Base-by-base conservation (phyloP, 2,329 filamentous ascomycete genomes). In the Botrytis byssoidea region DNA sequence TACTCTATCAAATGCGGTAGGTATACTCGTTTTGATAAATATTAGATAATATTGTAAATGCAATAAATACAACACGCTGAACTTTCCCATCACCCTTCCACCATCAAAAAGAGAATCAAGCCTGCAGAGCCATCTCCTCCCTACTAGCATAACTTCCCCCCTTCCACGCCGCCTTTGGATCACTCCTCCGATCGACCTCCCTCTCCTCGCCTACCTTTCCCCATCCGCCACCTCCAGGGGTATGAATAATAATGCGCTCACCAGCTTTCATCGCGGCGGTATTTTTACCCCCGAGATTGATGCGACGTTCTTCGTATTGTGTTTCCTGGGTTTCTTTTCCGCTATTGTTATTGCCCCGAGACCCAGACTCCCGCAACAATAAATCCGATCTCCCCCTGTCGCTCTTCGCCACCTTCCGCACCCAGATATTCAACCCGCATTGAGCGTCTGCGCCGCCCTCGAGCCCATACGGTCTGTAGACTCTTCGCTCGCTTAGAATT, bases 361-460 rank as follows among this genome's bases (percentile, higher is more conserved):
- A 20, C 25, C 0, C 22, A 18, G 14, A 1, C 7, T 75, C 77
- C 42, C 79, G 80, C 51, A 79, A 61, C 75, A 83, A 79, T 73
- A 82, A 78, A 81, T 82, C 71, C 84, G 80, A 83, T 74, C 82
- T 81, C 81, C 86, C 85, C 81, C 85, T 85, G 78, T 85, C 85
- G 1, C 83, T 83, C 81, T 89, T 89, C 77, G 86, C 84, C 71
- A 95, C 91, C 75, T 88, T 91, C 12, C 93, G 86, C 46, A 97
- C 90, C 95, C 95, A 98, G 64, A 97, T 85, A 78, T 98, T 98
- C 75, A 95, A 84, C 0, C 95, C 95, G 69, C 92, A 91, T 77
- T 89, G 83, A 0, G 90, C 95, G 75, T 95, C 92, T 73, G 90
- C 91, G 5, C 95, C 95, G 0, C 95, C 95, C 35, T 90, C 91